Base-by-base conservation (phyloP, 1,139 yeast species). In the Taphrina betulina region DNA sequence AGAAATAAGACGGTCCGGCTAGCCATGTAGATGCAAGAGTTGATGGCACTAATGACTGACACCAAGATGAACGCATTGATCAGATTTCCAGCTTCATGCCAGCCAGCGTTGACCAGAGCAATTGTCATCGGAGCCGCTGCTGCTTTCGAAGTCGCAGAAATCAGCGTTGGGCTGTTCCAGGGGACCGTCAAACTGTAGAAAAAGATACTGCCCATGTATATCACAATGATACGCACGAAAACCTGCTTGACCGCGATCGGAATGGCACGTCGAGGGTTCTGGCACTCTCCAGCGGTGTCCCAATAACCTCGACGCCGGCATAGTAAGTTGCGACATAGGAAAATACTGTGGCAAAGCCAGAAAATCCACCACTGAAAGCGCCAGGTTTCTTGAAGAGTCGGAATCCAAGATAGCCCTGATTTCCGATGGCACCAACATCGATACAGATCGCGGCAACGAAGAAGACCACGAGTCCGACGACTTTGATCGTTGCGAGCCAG, bases 261-360 rank as follows among this genome's bases (percentile, higher is more conserved):
- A 63, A 85, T 82, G 60, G 84, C 78, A 65, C 77, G 75, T 71
- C 92, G 77, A 61, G 94, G 94, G 68, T 85, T 80, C 63, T 78
- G 75, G 60, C 89, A 82, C 71, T 85, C 95, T 59, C 87, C 87
- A 64, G 85, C 85, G 17, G 88, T 82, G 85, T 79, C 67, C 81
- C 83, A 44, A 80, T 79, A 64, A 84, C 74, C 70, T 85, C 95
- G n/a, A 88, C 43, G 14, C 48, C 48, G 2, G 48, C 48, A 19
- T 22, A 42, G 31, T 31, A 45, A 67, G 80, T 82, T 17, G 83
- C 74, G 1, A 87, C 83, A 20, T 83, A 78, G 38, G 81, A 75
- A 65, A 77, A 75, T 2, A 76, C 78, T 2, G 76, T 68, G 33
- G 77, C 75, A 52, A 45, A 61, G 0, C 85, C 86, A 1, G 74